Evolutionary conservation across 176 grass and related monocot genomes (phyloP), one percentile per base, ranked within the genome.

Genomic region (Avena eriantha): DNA sequence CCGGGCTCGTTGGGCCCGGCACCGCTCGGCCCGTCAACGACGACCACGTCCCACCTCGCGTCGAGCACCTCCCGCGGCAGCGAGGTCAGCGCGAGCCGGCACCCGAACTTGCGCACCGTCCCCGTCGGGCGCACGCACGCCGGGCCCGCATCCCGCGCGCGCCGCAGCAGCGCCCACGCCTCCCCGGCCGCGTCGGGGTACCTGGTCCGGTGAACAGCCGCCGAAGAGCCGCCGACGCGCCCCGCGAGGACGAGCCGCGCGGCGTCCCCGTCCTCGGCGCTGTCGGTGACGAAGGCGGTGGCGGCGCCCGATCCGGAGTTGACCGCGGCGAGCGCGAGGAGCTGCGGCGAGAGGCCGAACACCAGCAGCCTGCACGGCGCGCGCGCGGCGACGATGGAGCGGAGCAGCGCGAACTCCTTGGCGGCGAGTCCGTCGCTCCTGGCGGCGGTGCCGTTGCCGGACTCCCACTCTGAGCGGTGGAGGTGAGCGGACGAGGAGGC

Each of bases 21-120:
- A 5, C 93, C 93, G 55, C 88, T 95, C 4, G 95, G 95, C 31
- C 93, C 95, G 72, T 98, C 93, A 9, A 95, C 82, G 41, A 95
- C 86, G 13, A 98, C 49, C 43, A 93, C 89, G 85, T 98, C 95
- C 95, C 95, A 98, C 55, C 87, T 69, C 29, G 39, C 67, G 49
- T 88, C 83, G 23, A 89, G 86, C 22, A 97, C 87, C 67, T 35
- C 90, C 65, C 84, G 68, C 26, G 95, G 90, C 74, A 97, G 80
- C 68, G 83, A 76, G 2, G 86, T 81, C 21, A 95, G 85, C 39
- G 83, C 87, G 19, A 98, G 86, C 65, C 51, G 85, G 66, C 95
- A 98, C 4, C 77, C 82, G 35, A 82, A 89, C 82, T 68, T 89
- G 58, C 77, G 61, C 71, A 61, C 85, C 35, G 86, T 70, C 34